A percentile compares a stretch with the other conserved stretches of the same genome.
Conservation (phyloP, 1,284 basidiomycete genomes). For the Thelephora terrestris region DNA sequence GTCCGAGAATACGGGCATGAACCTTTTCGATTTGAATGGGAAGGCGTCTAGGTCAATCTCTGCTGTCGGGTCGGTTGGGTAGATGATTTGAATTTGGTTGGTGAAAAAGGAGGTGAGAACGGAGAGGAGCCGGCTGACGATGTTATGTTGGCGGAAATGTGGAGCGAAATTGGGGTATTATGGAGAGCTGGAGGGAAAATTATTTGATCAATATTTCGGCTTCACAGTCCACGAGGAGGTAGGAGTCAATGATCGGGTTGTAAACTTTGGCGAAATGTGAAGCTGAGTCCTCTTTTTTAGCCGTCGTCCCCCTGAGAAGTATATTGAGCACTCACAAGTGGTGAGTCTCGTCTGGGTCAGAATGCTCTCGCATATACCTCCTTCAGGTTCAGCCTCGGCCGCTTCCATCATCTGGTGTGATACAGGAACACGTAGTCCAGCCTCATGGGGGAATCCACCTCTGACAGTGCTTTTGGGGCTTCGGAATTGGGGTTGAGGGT, state of each 20-base stretch:
- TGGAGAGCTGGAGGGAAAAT: conserved; percentile 85
- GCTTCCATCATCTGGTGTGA: conserved; percentile 79
- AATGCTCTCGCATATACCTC: conserved; percentile 74
- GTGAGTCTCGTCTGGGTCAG: conserved; percentile 68
- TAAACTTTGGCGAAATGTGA: conserved; percentile 81
- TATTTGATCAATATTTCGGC: conserved; percentile 92
- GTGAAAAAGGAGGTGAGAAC: conserved; percentile 87
- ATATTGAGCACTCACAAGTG: conserved; percentile 41
- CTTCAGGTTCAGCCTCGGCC: conserved; percentile 69
- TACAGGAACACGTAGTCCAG: conserved; percentile 71
- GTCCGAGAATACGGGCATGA: conserved; percentile 84
- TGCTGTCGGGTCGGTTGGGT: conserved; percentile 33
- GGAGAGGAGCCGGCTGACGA: conserved; percentile 68
- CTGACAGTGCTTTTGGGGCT: conserved; percentile 32
- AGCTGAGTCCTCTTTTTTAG: conserved; percentile 33
- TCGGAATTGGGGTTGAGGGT: conserved; percentile 23
- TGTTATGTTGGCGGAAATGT: conserved; percentile 64
- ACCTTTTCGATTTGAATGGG: conserved; percentile 89
- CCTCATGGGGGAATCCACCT: conserved; percentile 46
- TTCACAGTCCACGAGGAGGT: conserved; percentile 85
- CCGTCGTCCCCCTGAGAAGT: neutral
- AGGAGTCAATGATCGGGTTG: conserved; percentile 80
- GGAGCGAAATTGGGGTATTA: conserved; percentile 77
- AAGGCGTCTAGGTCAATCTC: conserved; percentile 71
- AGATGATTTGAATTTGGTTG: conserved; percentile 64